Evolutionary conservation across 495 filamentous ascomycete species (phyloP).

Genomic region (Margaritispora aquatica): DNA sequence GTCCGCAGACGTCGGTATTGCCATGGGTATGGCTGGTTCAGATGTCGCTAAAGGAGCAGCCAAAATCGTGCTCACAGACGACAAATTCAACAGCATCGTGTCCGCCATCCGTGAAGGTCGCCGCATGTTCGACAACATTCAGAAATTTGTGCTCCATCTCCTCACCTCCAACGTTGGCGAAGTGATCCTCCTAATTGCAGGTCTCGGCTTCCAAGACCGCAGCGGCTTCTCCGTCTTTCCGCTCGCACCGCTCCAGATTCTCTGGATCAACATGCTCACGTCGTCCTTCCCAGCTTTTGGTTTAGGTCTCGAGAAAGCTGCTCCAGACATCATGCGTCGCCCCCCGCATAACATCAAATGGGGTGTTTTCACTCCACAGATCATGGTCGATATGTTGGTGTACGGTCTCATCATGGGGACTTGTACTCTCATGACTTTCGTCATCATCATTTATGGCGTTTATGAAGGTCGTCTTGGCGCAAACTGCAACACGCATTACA

Average conservation of each 20-base stretch:
- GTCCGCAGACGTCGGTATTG: slow-evolving; percentile 76
- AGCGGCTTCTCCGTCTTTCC: slow-evolving; percentile 60
- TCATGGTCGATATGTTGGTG: slow-evolving; percentile 65
- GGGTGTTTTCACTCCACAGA: slow-evolving; percentile 62
- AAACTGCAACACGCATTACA: slow-evolving; percentile 57
- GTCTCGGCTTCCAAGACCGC: slow-evolving; percentile 60
- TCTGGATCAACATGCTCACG: slow-evolving; percentile 72
- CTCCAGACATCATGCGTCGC: slow-evolving; percentile 57
- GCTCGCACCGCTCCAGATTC: slow-evolving; percentile 59
- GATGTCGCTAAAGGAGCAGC: slow-evolving; percentile 86
- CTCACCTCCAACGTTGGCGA: slow-evolving; percentile 65
- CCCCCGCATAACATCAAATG: slow-evolving; percentile 56
- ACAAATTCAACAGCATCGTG: slow-evolving; percentile 65
- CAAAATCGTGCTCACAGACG: slow-evolving; percentile 82
- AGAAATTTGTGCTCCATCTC: slow-evolving; percentile 68
- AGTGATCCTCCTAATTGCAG: slow-evolving; percentile 59
- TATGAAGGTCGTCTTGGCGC: slow-evolving; percentile 53
- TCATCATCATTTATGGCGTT: slow-evolving; percentile 56
- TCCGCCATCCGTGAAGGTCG: slow-evolving; percentile 62
- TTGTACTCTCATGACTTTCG: slow-evolving; percentile 56
- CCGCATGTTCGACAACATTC: slow-evolving; percentile 69
- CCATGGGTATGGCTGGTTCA: slow-evolving; percentile 78
- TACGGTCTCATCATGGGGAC: slow-evolving; percentile 62
- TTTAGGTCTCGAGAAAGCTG: slow-evolving; percentile 60
- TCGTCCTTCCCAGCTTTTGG: slow-evolving; percentile 64